Evolutionary conservation across 805 yeast genomes (phyloP).

Genomic region (Cyberlindnera xylosilytica): DNA sequence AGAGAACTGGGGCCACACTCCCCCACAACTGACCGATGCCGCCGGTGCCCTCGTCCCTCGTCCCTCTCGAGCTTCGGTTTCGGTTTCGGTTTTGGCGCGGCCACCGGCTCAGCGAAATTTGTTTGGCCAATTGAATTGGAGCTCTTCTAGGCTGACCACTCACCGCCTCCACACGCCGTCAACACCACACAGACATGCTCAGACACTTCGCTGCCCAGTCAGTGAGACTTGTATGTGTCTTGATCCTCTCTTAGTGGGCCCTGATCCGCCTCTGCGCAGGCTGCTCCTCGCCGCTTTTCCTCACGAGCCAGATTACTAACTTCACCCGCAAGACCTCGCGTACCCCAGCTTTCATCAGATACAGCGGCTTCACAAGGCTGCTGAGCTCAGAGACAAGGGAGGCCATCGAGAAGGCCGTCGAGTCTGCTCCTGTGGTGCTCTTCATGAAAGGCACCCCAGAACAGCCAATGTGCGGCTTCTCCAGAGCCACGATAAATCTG

Average conservation of each 20-base stretch:
- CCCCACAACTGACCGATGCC: no score
- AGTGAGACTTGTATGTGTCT: conserved; percentile 7
- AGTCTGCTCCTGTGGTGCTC: conserved; percentile 88
- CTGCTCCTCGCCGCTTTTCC: background rate
- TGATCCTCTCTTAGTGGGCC: no score
- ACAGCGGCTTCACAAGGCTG: conserved; percentile 34
- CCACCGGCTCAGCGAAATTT: no score
- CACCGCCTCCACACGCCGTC: no score
- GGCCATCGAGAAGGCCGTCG: conserved; percentile 85
- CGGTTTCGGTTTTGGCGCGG: no score
- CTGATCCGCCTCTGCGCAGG: background rate
- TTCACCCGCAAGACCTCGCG: background rate
- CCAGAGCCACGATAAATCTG: conserved; percentile 89
- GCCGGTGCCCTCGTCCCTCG: no score
- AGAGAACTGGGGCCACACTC: no score
- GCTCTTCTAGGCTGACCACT: no score
- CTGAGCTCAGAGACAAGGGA: conserved; percentile 74
- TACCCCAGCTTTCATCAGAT: conserved; percentile 14
- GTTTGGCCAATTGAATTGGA: no score
- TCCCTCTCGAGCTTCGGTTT: no score
- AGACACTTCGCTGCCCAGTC: conserved; percentile 1
- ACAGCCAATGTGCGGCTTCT: conserved; percentile 96
- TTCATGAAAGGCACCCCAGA: conserved; percentile 99
- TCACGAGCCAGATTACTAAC: background rate
- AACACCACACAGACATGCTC: conserved; percentile 1